These are phyloP conservation scores for Castanopsis chinensis DNA, from an alignment of 306 rosid genomes.

Conservation along the genomic window DNA sequence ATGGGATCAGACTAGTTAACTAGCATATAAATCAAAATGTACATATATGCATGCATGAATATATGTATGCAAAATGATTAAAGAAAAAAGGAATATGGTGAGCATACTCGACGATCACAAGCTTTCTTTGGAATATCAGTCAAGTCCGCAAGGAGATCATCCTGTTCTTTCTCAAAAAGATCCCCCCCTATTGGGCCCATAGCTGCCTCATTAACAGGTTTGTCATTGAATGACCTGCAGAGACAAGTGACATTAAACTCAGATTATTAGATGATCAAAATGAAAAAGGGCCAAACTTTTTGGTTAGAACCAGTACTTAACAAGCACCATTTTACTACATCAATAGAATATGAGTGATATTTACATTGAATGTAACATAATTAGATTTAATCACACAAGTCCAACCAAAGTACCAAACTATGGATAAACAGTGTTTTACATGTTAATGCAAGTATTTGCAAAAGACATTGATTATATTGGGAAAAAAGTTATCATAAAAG, in stretches of 20 bases:
- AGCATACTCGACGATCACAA: slow-evolving; percentile 77
- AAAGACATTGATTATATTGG: neutral
- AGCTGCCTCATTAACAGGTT: slow-evolving; percentile 53
- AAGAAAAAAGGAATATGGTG: neutral
- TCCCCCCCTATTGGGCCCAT: slow-evolving; percentile 64
- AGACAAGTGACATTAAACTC: slow-evolving; percentile 5
- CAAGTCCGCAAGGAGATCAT: slow-evolving; percentile 71
- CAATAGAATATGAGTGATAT: too few relatives aligned
- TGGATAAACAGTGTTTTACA: neutral
- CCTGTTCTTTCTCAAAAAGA: slow-evolving; percentile 88
- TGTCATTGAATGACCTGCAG: slow-evolving; percentile 78
- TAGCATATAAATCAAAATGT: neutral
- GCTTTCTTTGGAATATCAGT: slow-evolving; percentile 87
- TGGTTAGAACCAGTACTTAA: too few relatives aligned
- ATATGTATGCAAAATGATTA: neutral
- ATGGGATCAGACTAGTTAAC: neutral
- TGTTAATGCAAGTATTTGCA: neutral
- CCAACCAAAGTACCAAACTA: neutral
- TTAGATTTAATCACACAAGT: neutral
- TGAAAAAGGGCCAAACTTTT: neutral
- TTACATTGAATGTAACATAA: neutral
- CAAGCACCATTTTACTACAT: too few relatives aligned
- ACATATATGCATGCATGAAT: neutral
- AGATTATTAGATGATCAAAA: neutral
- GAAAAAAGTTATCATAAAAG: neutral